Base-by-base conservation (phyloP, 148 eudicot genomes). In the Pharnaceum exiguum region DNA sequence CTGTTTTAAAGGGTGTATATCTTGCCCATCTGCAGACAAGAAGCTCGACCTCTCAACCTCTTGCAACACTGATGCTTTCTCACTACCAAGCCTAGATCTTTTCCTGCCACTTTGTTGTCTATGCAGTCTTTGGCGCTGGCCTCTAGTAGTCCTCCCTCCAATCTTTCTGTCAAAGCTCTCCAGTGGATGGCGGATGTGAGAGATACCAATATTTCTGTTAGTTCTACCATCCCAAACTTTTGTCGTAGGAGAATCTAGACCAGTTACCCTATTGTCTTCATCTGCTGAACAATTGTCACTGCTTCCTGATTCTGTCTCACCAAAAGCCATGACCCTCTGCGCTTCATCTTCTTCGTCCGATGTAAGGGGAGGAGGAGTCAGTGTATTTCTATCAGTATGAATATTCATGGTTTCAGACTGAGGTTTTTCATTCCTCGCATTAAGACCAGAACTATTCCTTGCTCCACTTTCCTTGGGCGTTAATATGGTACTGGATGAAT, bases 181-280 rank as follows among this genome's bases (percentile, higher is more conserved):
- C 37, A 93, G 82, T 12, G 99, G 99, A 80, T 93, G 99, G 58
- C 75, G 95, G 63, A 93, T 89, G 66, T 64, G 85, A 46, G 88
- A 67, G 25, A 79, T 71, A 39, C 75, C 66, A 28, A 62, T 12
- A 57, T 72, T 81, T 57, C 85, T 83, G 73, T 78, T 89, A 56
- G 54, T 82, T 75, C 78, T 89, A 50, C 88, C 85, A 74, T 85
- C 95, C 99, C 99, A 93, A 46, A 93, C 96, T 80, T 74, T 85
- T 40, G 81, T 81, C 35, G 83, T 77, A 18, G 95, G 96, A 60
- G 95, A 70, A 75, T 83, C 85, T 57, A 93, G 82, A 67, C 99
- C 96, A 23, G 79, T 89, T 45, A 83, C 69, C 53, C 67, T 68
- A 60, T 66, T 75, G 55, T 85, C 91, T 70, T 93, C 96, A 65